phyloP scores from a whole-genome alignment of 345 rosid species.

The Brassica incana region DNA sequence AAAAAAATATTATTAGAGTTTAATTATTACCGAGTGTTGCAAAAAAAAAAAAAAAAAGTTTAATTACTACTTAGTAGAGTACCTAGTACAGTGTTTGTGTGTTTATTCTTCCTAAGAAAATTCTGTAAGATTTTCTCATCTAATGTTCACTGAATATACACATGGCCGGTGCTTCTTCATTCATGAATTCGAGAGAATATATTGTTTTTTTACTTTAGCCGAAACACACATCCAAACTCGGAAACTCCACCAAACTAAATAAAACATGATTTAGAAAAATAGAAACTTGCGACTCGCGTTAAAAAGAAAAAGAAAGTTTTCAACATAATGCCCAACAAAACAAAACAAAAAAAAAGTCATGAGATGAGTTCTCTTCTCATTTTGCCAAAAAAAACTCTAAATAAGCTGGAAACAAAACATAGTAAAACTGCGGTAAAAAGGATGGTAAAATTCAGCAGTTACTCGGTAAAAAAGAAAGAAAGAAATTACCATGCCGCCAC shows the following conservation, averaged over 20 bases:
- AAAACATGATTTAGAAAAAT: neutral
- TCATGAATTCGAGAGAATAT: slow-evolving; percentile 1
- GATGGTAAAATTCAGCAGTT: slow-evolving; percentile 9
- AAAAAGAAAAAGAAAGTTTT: neutral
- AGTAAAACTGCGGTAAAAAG: slow-evolving; percentile 13
- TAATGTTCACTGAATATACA: slow-evolving; percentile 28
- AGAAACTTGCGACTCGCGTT: slow-evolving; percentile 7
- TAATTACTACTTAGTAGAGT: neutral
- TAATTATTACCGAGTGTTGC: neutral
- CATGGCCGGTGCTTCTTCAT: slow-evolving; percentile 23
- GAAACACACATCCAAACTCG: neutral
- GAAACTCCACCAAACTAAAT: neutral
- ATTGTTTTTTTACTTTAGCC: neutral
- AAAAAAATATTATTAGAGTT: neutral
- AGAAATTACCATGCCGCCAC: neutral
- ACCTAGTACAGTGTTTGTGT: slow-evolving; percentile 12
- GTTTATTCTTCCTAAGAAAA: slow-evolving; percentile 33
- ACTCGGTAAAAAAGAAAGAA: neutral
- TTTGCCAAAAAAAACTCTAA: neutral
- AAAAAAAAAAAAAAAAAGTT: neutral
- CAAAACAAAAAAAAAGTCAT: slow-evolving; percentile 6
- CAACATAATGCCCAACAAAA: slow-evolving; percentile 17
- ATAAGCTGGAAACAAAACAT: neutral
- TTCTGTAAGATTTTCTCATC: slow-evolving; percentile 16
- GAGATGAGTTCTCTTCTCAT: slow-evolving; percentile 25